Evolutionary conservation across 2,329 filamentous ascomycete species (phyloP), one percentile per base, ranked within the genome.

Genomic region (Cytospora piceae): DNA sequence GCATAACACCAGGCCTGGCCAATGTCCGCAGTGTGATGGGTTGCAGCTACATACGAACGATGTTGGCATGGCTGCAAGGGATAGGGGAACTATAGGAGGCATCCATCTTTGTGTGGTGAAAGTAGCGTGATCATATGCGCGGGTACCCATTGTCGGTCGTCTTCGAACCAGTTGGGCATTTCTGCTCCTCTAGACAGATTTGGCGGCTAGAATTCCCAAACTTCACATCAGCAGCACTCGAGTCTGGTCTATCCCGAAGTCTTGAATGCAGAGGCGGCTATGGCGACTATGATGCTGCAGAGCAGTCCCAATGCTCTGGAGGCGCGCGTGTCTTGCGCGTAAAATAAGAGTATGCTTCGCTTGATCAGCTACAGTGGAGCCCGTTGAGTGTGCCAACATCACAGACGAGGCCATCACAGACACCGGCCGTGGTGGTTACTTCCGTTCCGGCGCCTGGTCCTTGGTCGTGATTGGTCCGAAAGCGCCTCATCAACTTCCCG

Each of bases 241-340:
- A 29, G 20, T 49, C 0, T 49, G 39, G 4, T 49, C 17, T 6
- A 24, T 24, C 4, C 24, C n/a, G 8, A 49, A 3, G n/a, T 11
- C n/a, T 24, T 2, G n/a, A 24, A 14, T 20, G 42, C 27, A 34
- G 37, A 32, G 29, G 37, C 52, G 37, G 34, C 24, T 32, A 24
- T 49, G 39, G 22, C 27, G 37, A 31, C 15, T 49, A 51, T 37
- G 20, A 15, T 37, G 17, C n/a, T 8, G 49, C 55, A 46, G 27
- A 24, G 34, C 29, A 42, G 31, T 54, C 58, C 63, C 66, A 53
- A 63, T 32, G 17, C 8, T 22, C 14, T 42, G 63, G 63, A 61
- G 37, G 55, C 58, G 55, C 63, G 65, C 42, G 46, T 58, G 46
- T 55, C 29, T 58, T 61, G 57, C 65, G 63, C 63, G 66, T 56